These are phyloP conservation scores for Cryptosporidium andersoni DNA, from an alignment of 169 alveolate species.

Conservation along the genomic window DNA sequence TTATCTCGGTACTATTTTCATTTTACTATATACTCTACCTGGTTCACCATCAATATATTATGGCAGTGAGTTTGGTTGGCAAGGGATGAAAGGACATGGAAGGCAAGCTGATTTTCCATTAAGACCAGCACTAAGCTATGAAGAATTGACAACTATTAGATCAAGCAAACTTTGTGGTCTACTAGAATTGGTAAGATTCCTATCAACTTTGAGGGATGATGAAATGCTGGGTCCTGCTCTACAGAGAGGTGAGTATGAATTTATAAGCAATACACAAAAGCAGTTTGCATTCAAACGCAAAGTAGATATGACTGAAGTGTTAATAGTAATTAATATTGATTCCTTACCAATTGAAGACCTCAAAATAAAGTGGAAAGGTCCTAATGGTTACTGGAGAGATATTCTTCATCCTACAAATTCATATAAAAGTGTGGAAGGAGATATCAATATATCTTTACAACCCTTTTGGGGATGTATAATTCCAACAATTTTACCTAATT, in stretches of 20 bases:
- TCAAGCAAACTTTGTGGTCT: conserved; percentile 16
- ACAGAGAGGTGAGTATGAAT: conserved; percentile 8
- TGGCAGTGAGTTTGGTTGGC: conserved; percentile 57
- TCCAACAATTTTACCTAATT: conserved; percentile 11
- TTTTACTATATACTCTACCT: conserved; percentile 19
- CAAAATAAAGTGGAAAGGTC: conserved; percentile 21
- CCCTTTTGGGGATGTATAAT: conserved; percentile 50
- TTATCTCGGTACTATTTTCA: conserved; percentile 27
- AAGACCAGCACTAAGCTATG: conserved; percentile 36
- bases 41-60: conserved; percentile 65
- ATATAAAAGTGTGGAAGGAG: conserved; percentile 6
- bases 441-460: conserved; percentile 8
- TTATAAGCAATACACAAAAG: conserved; percentile 16
- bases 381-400: conserved; percentile 50
- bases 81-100: conserved; percentile 59
- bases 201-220: conserved; percentile 29
- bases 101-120: conserved; percentile 44
- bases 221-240: conserved; percentile 13
- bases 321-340: conserved; percentile 39
- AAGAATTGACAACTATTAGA: conserved; percentile 15
- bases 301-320: background rate
- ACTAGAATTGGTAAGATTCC: conserved; percentile 8
- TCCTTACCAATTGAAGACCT: conserved; percentile 8
- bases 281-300: conserved; percentile 31
- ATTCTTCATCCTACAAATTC: conserved; percentile 25